Base-by-base conservation (phyloP, 495 filamentous ascomycete genomes). In the Lichina pygmaea region DNA sequence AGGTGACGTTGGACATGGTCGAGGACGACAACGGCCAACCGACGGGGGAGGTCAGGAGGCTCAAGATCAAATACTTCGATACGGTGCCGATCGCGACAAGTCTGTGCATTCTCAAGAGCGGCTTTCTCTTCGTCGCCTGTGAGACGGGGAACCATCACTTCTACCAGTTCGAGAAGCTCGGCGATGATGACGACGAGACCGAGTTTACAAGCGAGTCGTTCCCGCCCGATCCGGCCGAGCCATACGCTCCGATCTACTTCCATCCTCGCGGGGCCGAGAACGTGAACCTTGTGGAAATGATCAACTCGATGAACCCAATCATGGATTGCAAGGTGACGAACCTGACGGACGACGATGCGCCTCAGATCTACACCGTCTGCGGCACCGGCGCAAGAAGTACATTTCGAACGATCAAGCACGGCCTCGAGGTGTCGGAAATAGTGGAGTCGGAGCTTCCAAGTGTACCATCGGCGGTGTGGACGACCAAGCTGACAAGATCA, bases 61-160 rank as follows among this genome's bases (percentile, higher is more conserved):
- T 99, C 33, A 91, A 82, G 57, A 86, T 99, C 62, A 93, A 93
- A 57, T 95, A 94, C 55, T 99, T 94, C 50, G 91, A 95, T 51
- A 95, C 91, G 0, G 81, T 94, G 7, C 89, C 91, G 0, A 63
- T 89, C 37, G 84, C 86, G 0, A 72, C 81, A 0, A 85, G 69
- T 52, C 66, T 99, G 12, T 77, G 83, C 56, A 92, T 99, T 50
- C 60, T 95, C 50, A 93, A 93, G 60, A 94, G 86, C 49, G 91
- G 89, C 9, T 95, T 93, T 58, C 66, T 95, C 33, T 99, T 86
- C 56, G 78, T 86, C 36, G 89, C 86, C 11, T 79, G 80, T 56
- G 86, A 95, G 59, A 77, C 77, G 42, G 91, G 91, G 12, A 86
- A 93, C 49, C 82, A 92, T 55, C 75, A 85, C 50, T 85, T 99